Evolutionary conservation across 2,329 filamentous ascomycete genomes (phyloP).

Genomic region (Pyrenophora teres): DNA sequence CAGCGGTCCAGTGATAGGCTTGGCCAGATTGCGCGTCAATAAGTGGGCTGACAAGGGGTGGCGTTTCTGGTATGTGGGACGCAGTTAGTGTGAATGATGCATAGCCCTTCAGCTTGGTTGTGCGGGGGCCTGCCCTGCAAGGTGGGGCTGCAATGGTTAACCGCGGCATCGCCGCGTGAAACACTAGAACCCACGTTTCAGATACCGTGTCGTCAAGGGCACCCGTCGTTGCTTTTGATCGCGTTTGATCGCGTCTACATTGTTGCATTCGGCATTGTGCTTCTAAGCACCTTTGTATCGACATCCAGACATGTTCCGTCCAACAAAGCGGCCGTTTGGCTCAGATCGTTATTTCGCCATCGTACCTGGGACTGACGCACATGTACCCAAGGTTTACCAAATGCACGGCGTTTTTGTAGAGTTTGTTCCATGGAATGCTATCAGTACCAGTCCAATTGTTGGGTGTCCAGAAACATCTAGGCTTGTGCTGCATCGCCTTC

Average conservation of each 20-base stretch:
- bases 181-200: no score
- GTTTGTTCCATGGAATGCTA: neutral
- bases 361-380: neutral
- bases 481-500: neutral
- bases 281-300: no score
- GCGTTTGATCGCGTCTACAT: no score
- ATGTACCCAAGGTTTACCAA: neutral
- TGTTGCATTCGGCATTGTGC: no score
- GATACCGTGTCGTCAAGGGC: no score
- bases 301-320: neutral
- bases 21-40: slow-evolving; percentile 13
- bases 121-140: neutral
- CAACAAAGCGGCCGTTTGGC: neutral
- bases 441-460: no score
- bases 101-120: neutral
- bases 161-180: no score
- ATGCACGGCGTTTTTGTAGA: neutral
- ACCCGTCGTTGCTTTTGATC: no score
- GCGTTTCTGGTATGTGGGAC: slow-evolving; percentile 11
- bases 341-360: neutral
- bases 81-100: neutral
- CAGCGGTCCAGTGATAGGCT: slow-evolving; percentile 6
- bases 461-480: no score
- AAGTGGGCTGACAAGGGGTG: slow-evolving; percentile 7
- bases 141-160: no score